These are phyloP conservation scores for Cryptococcus sp. DNA, from an alignment of 1,284 basidiomycete genomes.

Conservation along the genomic window DNA sequence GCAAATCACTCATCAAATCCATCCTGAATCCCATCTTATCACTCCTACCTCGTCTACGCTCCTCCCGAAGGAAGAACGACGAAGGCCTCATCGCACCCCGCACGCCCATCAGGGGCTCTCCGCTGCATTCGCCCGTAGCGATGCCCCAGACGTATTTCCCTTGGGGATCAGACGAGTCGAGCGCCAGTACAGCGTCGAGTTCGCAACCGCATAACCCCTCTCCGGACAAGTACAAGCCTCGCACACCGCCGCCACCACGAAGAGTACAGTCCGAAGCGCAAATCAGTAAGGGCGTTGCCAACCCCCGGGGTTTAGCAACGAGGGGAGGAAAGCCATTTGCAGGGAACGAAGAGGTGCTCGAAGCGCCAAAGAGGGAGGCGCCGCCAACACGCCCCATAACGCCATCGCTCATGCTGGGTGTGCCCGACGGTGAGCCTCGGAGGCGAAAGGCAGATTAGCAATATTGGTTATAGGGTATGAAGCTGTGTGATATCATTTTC, in stretches of 20 bases:
- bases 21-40: conserved; percentile 57
- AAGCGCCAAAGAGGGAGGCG: not conserved
- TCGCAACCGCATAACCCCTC: conserved; percentile 1
- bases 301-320: conserved; percentile 36
- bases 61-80: conserved; percentile 37
- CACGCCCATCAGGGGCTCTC: conserved; percentile 47
- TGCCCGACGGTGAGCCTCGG: not conserved
- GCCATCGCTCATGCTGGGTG: not conserved
- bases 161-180: conserved; percentile 26
- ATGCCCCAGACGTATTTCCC: conserved; percentile 37
- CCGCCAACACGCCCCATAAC: not conserved
- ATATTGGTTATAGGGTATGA: no score
- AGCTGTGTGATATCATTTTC: no score
- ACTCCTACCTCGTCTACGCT: conserved; percentile 43
- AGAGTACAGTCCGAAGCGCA: conserved; percentile 33
- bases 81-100: conserved; percentile 67
- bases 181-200: not conserved
- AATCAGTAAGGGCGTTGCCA: conserved; percentile 13
- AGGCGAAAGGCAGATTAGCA: not conserved
- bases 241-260: conserved; percentile 34
- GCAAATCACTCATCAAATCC: conserved; percentile 65
- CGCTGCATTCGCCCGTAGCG: conserved; percentile 37
- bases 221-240: conserved; percentile 1
- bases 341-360: not conserved
- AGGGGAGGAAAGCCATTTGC: conserved; percentile 22